Conservation (phyloP, 2,329 filamentous ascomycete genomes). For the Cryphonectria naterciae region DNA sequence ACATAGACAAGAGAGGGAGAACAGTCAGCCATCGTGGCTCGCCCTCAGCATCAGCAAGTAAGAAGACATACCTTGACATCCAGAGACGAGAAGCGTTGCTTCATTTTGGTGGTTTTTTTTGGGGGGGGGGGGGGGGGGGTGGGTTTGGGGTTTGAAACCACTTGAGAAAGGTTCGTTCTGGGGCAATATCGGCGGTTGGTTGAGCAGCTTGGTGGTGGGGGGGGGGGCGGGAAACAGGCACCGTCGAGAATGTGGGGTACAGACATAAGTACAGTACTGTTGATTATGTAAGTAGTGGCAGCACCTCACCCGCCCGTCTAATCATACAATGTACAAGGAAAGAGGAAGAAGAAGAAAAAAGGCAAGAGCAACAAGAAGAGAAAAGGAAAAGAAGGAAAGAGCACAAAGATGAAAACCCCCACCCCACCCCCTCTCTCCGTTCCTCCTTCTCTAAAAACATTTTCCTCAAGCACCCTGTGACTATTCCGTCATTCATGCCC, state of each 20-base stretch:
- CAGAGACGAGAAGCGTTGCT: conserved; percentile 79
- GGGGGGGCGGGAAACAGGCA: not conserved
- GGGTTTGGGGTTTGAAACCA: not conserved
- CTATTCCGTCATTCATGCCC: not conserved
- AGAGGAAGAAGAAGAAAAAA: not conserved
- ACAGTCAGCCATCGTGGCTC: not conserved
- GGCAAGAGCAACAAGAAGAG: not conserved
- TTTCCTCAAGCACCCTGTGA: not conserved
- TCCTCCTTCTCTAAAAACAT: not conserved
- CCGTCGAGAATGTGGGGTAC: not conserved
- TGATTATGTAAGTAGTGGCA: not conserved
- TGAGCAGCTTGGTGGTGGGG: not conserved
- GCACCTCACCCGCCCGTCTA: not conserved
- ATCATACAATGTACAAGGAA: not conserved
- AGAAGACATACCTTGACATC: conserved; percentile 66
- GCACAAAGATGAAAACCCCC: not conserved
- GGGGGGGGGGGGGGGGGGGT: too few relatives aligned
- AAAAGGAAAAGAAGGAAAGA: not conserved
- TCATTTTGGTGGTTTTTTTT: conserved; percentile 55
- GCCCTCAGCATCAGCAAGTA: not conserved
- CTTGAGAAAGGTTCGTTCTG: not conserved
- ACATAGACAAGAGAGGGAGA: not conserved
- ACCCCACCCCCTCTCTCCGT: too few relatives aligned
- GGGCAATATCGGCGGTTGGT: not conserved
- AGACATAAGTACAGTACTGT: not conserved